phyloP scores from a whole-genome alignment of 768 basidiomycete genomes.

The Artomyces pyxidatus region DNA sequence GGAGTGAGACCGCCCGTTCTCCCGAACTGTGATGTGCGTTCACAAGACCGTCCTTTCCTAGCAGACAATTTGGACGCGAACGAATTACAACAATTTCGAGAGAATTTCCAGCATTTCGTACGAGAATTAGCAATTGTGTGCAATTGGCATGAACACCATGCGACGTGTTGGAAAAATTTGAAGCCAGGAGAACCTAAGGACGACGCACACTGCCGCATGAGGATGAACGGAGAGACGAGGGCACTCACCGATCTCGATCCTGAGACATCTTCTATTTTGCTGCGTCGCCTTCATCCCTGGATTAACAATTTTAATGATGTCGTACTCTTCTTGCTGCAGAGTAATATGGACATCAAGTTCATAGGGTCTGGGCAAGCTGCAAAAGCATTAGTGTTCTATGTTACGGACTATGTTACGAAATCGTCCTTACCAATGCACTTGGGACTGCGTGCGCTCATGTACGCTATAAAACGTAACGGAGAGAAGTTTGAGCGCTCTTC shows the following conservation, averaged over 20 bases:
- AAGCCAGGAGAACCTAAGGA: conserved; percentile 11
- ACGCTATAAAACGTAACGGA: not conserved
- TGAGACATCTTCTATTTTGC: conserved; percentile 24
- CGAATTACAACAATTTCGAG: conserved; percentile 15
- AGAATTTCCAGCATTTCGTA: conserved; percentile 13
- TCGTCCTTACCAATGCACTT: conserved; percentile 15
- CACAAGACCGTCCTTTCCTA: not conserved
- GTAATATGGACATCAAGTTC: conserved; percentile 24
- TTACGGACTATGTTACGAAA: conserved; percentile 33
- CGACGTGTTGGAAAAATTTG: conserved; percentile 34
- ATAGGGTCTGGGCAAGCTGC: conserved; percentile 26
- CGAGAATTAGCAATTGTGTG: conserved; percentile 26
- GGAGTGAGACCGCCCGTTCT: not conserved
- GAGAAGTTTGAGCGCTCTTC: not conserved
- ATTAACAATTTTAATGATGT: conserved; percentile 36
- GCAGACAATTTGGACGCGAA: not conserved
- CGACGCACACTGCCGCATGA: conserved; percentile 25
- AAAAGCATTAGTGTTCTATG: too few relatives aligned
- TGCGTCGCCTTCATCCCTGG: conserved; percentile 29
- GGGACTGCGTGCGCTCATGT: conserved; percentile 6
- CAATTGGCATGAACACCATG: conserved; percentile 27
- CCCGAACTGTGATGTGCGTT: not conserved
- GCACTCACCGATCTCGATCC: conserved; percentile 20
- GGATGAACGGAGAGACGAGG: conserved; percentile 5
- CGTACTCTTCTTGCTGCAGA: conserved; percentile 29